phyloP scores from a whole-genome alignment of 2,329 filamentous ascomycete genomes.

The Apiospora malaysiana region DNA sequence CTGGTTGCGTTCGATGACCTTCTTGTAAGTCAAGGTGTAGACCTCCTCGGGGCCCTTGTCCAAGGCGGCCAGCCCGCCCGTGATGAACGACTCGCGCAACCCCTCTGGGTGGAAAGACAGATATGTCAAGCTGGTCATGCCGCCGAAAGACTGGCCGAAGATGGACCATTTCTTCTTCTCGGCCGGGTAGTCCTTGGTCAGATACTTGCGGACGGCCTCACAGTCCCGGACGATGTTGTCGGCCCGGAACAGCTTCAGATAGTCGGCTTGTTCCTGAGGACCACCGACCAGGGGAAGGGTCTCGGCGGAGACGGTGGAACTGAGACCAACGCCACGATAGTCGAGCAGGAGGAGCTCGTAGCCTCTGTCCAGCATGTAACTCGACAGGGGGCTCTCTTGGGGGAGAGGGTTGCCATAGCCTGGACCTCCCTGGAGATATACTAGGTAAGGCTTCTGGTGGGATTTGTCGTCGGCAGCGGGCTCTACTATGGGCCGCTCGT shows the following conservation, averaged over 20 bases:
- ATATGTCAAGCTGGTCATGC: constrained; percentile 85
- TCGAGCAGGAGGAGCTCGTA: constrained; percentile 90
- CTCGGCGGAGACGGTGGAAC: constrained; percentile 76
- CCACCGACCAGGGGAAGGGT: constrained; percentile 71
- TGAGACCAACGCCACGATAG: constrained; percentile 87
- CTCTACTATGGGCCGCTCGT: constrained; percentile 65
- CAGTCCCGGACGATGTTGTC: constrained; percentile 90
- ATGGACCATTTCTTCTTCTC: constrained; percentile 82
- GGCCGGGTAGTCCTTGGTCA: constrained; percentile 72
- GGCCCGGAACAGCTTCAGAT: constrained; percentile 84
- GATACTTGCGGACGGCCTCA: constrained; percentile 79
- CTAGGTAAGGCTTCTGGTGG: constrained; percentile 60
- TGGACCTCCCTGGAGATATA: constrained; percentile 87
- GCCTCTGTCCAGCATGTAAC: constrained; percentile 74
- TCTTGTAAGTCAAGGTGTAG: constrained; percentile 74
- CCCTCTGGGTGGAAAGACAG: constrained; percentile 80
- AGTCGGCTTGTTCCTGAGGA: constrained; percentile 73
- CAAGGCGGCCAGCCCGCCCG: constrained; percentile 82
- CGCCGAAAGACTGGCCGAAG: constrained; percentile 91
- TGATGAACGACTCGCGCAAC: constrained; percentile 81
- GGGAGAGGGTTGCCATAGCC: constrained; percentile 79
- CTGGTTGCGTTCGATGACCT: constrained; percentile 73
- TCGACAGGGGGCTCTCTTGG: constrained; percentile 74
- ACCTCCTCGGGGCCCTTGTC: constrained; percentile 75
- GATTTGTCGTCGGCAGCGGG: constrained; percentile 43